These are phyloP conservation scores for Fusarium sp. DNA, from an alignment of 2,329 filamentous ascomycete species.

Conservation along the genomic window DNA sequence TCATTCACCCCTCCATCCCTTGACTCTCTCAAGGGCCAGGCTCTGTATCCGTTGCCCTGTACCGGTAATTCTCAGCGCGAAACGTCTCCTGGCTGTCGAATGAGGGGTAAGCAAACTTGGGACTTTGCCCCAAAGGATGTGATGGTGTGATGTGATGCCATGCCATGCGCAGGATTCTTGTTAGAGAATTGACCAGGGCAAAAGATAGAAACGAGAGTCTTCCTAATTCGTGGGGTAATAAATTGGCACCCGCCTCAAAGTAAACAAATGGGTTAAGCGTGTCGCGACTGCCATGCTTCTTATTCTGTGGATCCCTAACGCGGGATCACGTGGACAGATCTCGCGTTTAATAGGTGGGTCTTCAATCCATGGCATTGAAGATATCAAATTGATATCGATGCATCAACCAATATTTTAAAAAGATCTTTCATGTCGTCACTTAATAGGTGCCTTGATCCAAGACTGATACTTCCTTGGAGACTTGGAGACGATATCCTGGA, in stretches of 20 bases:
- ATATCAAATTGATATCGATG: neutral
- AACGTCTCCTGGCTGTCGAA: slow-evolving; percentile 41
- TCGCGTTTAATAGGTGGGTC: neutral
- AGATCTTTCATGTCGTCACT: neutral
- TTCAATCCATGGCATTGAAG: neutral
- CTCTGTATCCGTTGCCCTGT: slow-evolving; percentile 20
- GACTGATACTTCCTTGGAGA: neutral
- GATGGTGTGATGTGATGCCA: slow-evolving; percentile 38
- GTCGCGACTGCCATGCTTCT: slow-evolving; percentile 30
- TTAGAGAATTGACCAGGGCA: slow-evolving; percentile 44
- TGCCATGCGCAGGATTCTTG: slow-evolving; percentile 41
- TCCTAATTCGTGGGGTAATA: slow-evolving; percentile 35
- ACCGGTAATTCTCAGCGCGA: slow-evolving; percentile 9
- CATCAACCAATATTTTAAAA: neutral
- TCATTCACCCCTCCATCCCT: slow-evolving; percentile 34
- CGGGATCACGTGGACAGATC: slow-evolving; percentile 39
- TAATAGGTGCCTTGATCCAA: neutral
- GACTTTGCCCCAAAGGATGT: slow-evolving; percentile 22
- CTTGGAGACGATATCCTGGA: neutral
- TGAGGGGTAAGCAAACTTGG: slow-evolving; percentile 45
- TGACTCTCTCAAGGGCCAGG: slow-evolving; percentile 17
- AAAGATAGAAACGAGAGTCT: slow-evolving; percentile 6
- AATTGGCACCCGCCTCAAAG: slow-evolving; percentile 36
- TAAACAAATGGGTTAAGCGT: slow-evolving; percentile 41
- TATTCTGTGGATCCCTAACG: slow-evolving; percentile 11